phyloP scores from a whole-genome alignment of 176 grass and related monocot species.

The Tuctoria greenei region DNA sequence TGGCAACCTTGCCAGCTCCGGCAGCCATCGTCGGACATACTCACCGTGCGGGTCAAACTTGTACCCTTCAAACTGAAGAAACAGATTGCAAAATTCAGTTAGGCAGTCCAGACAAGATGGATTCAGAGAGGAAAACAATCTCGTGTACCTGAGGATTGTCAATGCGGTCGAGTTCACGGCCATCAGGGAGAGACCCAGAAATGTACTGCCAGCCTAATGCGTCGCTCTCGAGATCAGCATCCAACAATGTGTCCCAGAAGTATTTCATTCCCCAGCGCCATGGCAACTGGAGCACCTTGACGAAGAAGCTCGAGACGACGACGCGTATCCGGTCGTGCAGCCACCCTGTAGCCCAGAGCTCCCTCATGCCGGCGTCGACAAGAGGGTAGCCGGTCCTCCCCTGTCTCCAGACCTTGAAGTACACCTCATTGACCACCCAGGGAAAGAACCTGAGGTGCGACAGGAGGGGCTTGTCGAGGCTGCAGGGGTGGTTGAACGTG shows the following conservation, averaged over 20 bases:
- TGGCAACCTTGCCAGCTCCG: slow-evolving; percentile 85
- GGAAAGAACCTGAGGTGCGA: slow-evolving; percentile 87
- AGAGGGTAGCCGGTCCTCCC: slow-evolving; percentile 92
- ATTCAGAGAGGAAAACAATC: no score
- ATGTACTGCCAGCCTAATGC: slow-evolving; percentile 99
- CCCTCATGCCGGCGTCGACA: slow-evolving; percentile 96
- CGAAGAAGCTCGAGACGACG: slow-evolving; percentile 93
- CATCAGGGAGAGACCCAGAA: slow-evolving; percentile 86
- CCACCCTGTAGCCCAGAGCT: slow-evolving; percentile 97
- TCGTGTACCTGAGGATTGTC: slow-evolving; percentile 91
- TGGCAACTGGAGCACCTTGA: slow-evolving; percentile 91
- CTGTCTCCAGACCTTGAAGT: slow-evolving; percentile 92
- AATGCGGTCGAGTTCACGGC: slow-evolving; percentile 81
- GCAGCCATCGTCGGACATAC: slow-evolving; percentile 92
- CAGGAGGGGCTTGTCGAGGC: slow-evolving; percentile 82
- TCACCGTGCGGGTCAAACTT: slow-evolving; percentile 88
- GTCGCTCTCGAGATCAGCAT: slow-evolving; percentile 98
- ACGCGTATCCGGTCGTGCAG: slow-evolving; percentile 91
- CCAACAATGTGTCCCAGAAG: slow-evolving; percentile 96
- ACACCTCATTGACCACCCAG: slow-evolving; percentile 71
- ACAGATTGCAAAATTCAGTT: slow-evolving; percentile 9
- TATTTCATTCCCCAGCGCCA: slow-evolving; percentile 99
- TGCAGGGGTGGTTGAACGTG: slow-evolving; percentile 89
- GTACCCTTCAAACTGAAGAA: slow-evolving; percentile 81
- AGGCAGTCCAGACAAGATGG: neutral